phyloP scores from a whole-genome alignment of 2,329 filamentous ascomycete species.

The Phialophora chinensis region DNA sequence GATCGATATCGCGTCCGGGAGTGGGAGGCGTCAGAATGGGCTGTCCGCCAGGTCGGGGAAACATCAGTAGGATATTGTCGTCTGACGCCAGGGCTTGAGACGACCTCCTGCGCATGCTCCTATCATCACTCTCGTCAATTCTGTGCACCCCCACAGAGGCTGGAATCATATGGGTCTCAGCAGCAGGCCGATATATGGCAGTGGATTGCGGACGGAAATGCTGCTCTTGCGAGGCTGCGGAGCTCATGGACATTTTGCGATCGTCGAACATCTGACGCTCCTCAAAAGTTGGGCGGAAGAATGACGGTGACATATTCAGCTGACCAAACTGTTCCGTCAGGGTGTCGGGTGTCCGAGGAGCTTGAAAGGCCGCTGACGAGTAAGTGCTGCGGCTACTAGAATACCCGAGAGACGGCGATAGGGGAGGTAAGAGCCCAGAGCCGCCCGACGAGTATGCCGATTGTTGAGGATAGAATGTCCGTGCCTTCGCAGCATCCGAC shows the following conservation, averaged over 20 bases:
- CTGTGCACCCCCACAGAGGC: constrained; percentile 14
- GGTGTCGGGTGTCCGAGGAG: constrained; percentile 25
- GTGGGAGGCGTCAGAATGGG: constrained; percentile 4
- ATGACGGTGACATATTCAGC: constrained; percentile 19
- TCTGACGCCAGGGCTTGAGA: constrained; percentile 34
- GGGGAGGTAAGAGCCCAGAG: constrained; percentile 24
- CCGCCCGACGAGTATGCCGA: constrained; percentile 15
- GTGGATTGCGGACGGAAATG: constrained; percentile 15
- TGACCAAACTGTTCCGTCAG: constrained; percentile 27
- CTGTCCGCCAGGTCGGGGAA: constrained; percentile 26
- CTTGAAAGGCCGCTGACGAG: constrained; percentile 28
- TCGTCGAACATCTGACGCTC: constrained; percentile 2
- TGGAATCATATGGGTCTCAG: constrained; percentile 6
- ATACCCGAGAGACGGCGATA: constrained; percentile 33
- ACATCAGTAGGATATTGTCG: constrained; percentile 37
- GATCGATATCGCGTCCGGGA: constrained; percentile 18
- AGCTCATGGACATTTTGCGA: constrained; percentile 24
- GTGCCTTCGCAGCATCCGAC: constrained; percentile 30
- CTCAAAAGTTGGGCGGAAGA: constrained; percentile 7
- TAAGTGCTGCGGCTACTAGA: constrained; percentile 36
- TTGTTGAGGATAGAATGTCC: constrained; percentile 27
- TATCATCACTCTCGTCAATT: constrained; percentile 27
- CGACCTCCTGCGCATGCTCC: constrained; percentile 34
- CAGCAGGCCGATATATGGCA: background rate
- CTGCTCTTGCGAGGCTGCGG: constrained; percentile 22